phyloP scores from a whole-genome alignment of 805 yeast species.

The Pichia sporocuriosa region DNA sequence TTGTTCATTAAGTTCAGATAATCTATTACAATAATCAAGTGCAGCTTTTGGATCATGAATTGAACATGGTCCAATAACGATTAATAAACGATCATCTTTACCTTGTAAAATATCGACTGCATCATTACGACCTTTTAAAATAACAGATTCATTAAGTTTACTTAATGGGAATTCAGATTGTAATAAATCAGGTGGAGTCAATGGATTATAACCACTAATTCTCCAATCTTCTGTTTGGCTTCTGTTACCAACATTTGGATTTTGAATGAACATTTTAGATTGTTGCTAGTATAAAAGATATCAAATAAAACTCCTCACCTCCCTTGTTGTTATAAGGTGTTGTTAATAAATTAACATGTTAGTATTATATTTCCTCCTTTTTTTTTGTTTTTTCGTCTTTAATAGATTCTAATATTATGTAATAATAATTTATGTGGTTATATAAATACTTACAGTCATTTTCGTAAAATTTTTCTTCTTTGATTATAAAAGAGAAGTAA shows the following conservation, averaged over 20 bases:
- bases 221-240: conserved; percentile 70
- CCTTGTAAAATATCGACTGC: conserved; percentile 72
- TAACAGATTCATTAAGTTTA: conserved; percentile 50
- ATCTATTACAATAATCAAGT: conserved; percentile 70
- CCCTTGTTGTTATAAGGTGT: too few relatives aligned
- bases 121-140: conserved; percentile 69
- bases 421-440: too few relatives aligned
- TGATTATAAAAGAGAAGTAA: too few relatives aligned
- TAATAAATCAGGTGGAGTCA: conserved; percentile 89
- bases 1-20: conserved; percentile 51
- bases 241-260: conserved; percentile 81
- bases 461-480: too few relatives aligned
- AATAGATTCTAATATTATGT: too few relatives aligned
- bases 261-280: conserved; percentile 69
- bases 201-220: conserved; percentile 85
- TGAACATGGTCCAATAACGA: conserved; percentile 96
- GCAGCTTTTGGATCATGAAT: conserved; percentile 94
- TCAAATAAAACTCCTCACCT: too few relatives aligned
- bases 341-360: too few relatives aligned
- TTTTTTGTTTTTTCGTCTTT: too few relatives aligned
- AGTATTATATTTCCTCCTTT: too few relatives aligned
- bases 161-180: conserved; percentile 79
- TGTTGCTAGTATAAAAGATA: conserved; percentile 10
- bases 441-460: too few relatives aligned
- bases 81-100: conserved; percentile 76